These are phyloP conservation scores for Leavenworthia alabamica DNA, from an alignment of 345 rosid species.

Conservation along the genomic window DNA sequence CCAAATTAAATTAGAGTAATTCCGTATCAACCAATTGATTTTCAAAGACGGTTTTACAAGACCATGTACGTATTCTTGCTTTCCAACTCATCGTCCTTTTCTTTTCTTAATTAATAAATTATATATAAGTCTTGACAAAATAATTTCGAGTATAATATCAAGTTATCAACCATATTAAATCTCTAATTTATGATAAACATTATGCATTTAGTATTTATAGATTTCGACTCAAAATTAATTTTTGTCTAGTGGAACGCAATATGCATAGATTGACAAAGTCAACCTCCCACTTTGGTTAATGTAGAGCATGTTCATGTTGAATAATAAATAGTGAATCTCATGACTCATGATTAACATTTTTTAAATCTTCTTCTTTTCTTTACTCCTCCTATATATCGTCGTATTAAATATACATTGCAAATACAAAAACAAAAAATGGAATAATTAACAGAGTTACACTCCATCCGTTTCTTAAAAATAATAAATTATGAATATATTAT, in stretches of 20 bases:
- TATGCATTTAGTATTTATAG: neutral
- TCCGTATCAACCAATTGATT: neutral
- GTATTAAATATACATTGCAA: neutral
- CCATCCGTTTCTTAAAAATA: too few species aligned
- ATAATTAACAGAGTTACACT: too few species aligned
- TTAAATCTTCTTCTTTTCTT: neutral
- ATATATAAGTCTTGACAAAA: too few species aligned
- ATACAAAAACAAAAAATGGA: too few species aligned
- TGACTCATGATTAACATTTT: constrained; percentile 17
- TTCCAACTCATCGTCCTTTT: neutral
- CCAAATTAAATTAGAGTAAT: neutral
- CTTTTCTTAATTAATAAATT: too few species aligned
- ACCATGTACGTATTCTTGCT: neutral
- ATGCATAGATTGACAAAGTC: constrained; percentile 15
- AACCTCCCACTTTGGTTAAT: constrained; percentile 12
- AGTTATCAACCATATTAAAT: neutral
- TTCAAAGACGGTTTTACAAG: neutral
- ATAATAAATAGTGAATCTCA: constrained; percentile 4
- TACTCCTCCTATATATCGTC: neutral
- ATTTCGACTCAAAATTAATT: neutral
- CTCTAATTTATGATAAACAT: neutral
- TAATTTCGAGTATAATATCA: too few species aligned
- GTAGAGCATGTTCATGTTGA: neutral
- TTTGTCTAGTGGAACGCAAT: constrained; percentile 13
- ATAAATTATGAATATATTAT: too few species aligned